Conservation (phyloP, 108 stramenopile species). For the Nitzschia sp. region DNA sequence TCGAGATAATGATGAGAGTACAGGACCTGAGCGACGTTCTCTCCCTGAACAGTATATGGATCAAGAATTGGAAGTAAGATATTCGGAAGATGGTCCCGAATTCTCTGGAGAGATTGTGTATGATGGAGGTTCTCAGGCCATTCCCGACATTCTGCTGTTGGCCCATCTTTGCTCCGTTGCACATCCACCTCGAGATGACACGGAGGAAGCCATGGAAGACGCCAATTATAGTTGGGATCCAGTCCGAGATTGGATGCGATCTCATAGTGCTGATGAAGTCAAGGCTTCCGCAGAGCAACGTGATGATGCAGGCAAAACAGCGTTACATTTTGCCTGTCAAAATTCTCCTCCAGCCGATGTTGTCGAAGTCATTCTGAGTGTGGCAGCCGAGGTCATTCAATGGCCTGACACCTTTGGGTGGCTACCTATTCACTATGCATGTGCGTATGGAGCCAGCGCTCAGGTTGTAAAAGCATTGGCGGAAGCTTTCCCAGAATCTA, state of each 20-base stretch:
- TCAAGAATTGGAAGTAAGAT: background rate
- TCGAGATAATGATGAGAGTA: no score
- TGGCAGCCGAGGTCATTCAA: constrained; percentile 44
- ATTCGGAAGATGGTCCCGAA: background rate
- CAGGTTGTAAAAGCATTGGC: constrained; percentile 53
- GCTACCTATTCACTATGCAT: constrained; percentile 81
- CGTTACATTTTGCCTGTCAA: constrained; percentile 66
- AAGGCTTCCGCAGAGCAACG: constrained; percentile 46
- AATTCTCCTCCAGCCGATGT: constrained; percentile 58
- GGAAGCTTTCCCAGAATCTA: constrained; percentile 62
- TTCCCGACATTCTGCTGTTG: constrained; percentile 16
- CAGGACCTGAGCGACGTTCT: no score
- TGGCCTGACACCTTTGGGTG: constrained; percentile 77
- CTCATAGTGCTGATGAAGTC: constrained; percentile 48
- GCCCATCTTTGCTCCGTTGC: constrained; percentile 52
- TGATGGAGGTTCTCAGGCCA: background rate
- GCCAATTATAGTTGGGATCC: constrained; percentile 50
- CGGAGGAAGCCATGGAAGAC: constrained; percentile 24
- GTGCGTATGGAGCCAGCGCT: constrained; percentile 60
- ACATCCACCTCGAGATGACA: constrained; percentile 22
- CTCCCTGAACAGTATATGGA: no score
- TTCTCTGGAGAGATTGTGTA: background rate
- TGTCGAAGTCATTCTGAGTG: constrained; percentile 48
- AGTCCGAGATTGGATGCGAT: constrained; percentile 57
- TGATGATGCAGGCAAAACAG: constrained; percentile 62